These are phyloP conservation scores for Trifolium pratense DNA, from an alignment of 306 rosid species.

Conservation along the genomic window DNA sequence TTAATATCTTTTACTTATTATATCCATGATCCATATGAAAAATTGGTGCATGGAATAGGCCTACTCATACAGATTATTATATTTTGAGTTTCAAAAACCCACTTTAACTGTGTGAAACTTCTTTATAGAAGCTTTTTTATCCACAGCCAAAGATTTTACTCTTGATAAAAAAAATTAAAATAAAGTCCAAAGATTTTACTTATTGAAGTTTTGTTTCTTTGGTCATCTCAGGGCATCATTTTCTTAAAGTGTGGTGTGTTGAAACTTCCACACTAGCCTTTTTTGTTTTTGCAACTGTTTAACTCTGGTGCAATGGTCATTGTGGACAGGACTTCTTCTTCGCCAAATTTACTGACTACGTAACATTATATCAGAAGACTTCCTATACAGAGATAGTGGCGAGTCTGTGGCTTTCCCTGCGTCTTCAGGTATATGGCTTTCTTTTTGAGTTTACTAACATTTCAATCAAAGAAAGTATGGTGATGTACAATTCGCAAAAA, in stretches of 20 bases:
- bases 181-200: not conserved
- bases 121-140: not conserved
- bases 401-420: slow-evolving; percentile 96
- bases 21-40: slow-evolving; percentile 19
- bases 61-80: not conserved
- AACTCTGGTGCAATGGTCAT: slow-evolving; percentile 37
- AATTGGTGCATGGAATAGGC: not conserved
- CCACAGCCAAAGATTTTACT: not conserved
- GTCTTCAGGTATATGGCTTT: slow-evolving; percentile 72
- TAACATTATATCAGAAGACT: slow-evolving; percentile 83
- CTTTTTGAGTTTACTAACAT: slow-evolving; percentile 9
- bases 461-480: slow-evolving; percentile 2
- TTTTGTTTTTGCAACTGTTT: slow-evolving; percentile 11
- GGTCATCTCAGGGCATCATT: slow-evolving; percentile 35
- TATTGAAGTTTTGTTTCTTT: not conserved
- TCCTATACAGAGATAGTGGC: slow-evolving; percentile 90
- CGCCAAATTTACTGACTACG: slow-evolving; percentile 64
- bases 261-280: slow-evolving; percentile 12
- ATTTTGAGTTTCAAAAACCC: not conserved
- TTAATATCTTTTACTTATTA: not conserved
- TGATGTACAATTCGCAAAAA: slow-evolving; percentile 22
- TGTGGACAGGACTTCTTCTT: slow-evolving; percentile 73
- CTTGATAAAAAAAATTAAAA: not conserved
- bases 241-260: slow-evolving; percentile 19
- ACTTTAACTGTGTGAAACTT: slow-evolving; percentile 1